Base-by-base conservation (phyloP, 768 basidiomycete genomes). In the Rhodocollybia butyracea region DNA sequence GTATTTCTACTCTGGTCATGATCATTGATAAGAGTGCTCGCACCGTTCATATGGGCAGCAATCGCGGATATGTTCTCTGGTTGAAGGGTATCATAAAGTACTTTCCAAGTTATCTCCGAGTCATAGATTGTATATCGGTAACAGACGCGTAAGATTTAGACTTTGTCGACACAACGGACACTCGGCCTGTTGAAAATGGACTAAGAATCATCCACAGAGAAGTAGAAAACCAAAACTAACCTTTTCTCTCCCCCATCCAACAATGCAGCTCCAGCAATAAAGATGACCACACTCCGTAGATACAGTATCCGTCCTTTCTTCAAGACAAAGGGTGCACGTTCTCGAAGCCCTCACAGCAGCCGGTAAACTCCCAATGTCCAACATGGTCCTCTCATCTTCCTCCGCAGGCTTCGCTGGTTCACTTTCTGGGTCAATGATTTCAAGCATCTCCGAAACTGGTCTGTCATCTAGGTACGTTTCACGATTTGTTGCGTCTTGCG, bases 181-280 rank as follows among this genome's bases (percentile, higher is more conserved):
- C 68, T 94, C 92, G 8, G 91, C 79, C 88, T 90, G 59, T 22
- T 4, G 21, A 24, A 31, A 45, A 32, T 22, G 13, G 17, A 21
- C 26, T 3, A 12, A 40, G 21, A 40, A 21, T 27, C 19, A 11
- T 34, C 36, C 10, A 11, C 15, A 11, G 10, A 19, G 13, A 12
- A 5, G 24, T 7, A 17, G 32, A 13, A 39, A 48, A 40, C 17
- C 15, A 34, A 15, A 6, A 61, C 71, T 50, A 21, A 87, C 88
- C 82, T 92, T 94, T 68, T 94, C 92, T 66, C 87, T 75, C 13
- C 88, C 91, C 92, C 92, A 94, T 10, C 86, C 89, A 41, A 89
- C 83, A 38, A 94, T 90, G 62, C 92, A 94, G 61, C 77, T 84
- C 92, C 92, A 94, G 61, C 91, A 93, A 66, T 94, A 94, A 43